Base-by-base conservation (phyloP, 257 asterid species). In the Linaria vulgaris region DNA sequence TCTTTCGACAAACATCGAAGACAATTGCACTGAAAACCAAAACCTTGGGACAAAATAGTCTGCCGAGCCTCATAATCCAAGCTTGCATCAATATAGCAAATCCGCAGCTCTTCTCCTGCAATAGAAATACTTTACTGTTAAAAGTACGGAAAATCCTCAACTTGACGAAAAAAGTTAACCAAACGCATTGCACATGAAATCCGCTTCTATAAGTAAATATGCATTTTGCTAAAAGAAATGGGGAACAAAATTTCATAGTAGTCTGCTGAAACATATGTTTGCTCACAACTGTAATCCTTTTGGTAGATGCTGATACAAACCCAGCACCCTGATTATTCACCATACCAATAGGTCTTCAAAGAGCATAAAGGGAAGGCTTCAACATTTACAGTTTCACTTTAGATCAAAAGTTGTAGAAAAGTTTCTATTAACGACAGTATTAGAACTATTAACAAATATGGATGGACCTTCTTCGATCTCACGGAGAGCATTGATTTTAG, bases 71-170 rank as follows among this genome's bases (percentile, higher is more conserved):
- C 78, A 48, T 69, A 79, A 63, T 80, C 85, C 96, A 88, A 78
- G 81, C 96, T 91, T 17, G 94, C 90, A 15, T 90, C 97, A 43
- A 85, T 83, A 59, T 87, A 90, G 77, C 97, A 83, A 74, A 90
- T 87, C 61, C 90, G 76, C 81, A 88, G 20, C 77, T 91, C 98
- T 76, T 91, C 96, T 61, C 78, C 94, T 86, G 83, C 75, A 68
- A 66, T 22, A 60, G 23, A 54, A 48, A 48, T 37, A 59, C 43
- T 65, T 34, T 27, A 65, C 59, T 52, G 20, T 48, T 6, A 60
- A n/a, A 17, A 10, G 24, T 46, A 21, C n/a, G n/a, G n/a, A 37
- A 48, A 16, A 41, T 25, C 51, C 54, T 21, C 49, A 34, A 41
- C 39, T 41, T 53, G 25, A 70, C 19, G 58, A 52, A 10, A 13